These are phyloP conservation scores for Mycena albidolilacea DNA, from an alignment of 768 basidiomycete species.

Conservation along the genomic window DNA sequence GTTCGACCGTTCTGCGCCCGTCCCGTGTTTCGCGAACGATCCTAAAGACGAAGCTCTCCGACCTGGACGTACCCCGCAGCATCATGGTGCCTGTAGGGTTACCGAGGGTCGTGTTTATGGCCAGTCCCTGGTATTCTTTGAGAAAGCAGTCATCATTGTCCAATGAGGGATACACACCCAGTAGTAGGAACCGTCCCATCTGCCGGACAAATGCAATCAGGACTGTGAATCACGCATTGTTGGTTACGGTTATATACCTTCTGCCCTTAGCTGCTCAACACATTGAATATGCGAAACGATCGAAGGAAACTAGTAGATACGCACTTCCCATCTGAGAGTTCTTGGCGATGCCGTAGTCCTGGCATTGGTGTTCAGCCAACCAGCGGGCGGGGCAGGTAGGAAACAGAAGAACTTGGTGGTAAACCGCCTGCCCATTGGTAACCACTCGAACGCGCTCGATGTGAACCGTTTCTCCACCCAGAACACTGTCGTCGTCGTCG, in stretches of 20 bases:
- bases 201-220: background rate
- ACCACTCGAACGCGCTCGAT: constrained; percentile 2
- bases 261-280: background rate
- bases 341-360: background rate
- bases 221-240: background rate
- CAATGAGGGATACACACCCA: background rate
- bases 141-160: no score
- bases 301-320: background rate
- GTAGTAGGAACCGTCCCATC: background rate
- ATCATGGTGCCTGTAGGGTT: background rate
- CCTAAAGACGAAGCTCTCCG: background rate
- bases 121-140: background rate
- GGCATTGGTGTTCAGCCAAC: background rate
- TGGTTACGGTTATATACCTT: background rate
- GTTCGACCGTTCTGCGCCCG: background rate
- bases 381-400: no score
- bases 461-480: background rate
- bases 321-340: background rate
- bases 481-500: background rate
- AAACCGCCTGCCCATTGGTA: background rate
- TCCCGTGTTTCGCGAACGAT: background rate
- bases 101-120: background rate
- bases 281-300: background rate
- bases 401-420: background rate
- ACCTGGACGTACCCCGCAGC: background rate